These are phyloP conservation scores for Candida parachauliodes DNA, from an alignment of 805 yeast genomes.

Conservation along the genomic window DNA sequence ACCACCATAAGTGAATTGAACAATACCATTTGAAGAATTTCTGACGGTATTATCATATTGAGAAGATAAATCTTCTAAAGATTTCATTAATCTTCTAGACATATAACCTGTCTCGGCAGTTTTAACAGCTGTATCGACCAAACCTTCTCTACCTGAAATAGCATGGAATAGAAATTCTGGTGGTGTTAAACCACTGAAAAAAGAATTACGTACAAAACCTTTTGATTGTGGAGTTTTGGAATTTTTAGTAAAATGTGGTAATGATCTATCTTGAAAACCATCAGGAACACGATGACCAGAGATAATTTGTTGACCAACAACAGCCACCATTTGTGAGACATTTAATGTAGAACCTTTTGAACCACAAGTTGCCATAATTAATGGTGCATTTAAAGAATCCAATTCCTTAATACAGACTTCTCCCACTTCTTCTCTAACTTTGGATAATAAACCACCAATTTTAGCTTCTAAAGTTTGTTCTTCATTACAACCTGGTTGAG, in stretches of 20 bases:
- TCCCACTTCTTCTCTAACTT: slow-evolving; percentile 98
- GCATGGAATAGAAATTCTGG: slow-evolving; percentile 98
- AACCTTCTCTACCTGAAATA: slow-evolving; percentile 98
- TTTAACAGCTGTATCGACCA: slow-evolving; percentile 98
- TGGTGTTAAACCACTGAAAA: slow-evolving; percentile 89
- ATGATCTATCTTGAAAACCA: slow-evolving; percentile 98
- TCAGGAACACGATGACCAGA: slow-evolving; percentile 99
- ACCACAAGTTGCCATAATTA: slow-evolving; percentile 99
- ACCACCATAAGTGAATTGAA: slow-evolving; percentile 97
- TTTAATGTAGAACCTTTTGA: slow-evolving; percentile 97
- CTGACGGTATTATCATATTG: slow-evolving; percentile 93
- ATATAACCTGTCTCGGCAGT: slow-evolving; percentile 99
- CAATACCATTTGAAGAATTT: slow-evolving; percentile 93
- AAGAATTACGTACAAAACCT: slow-evolving; percentile 96
- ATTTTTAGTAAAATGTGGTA: slow-evolving; percentile 94
- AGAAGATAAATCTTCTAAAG: slow-evolving; percentile 91
- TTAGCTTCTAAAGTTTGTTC: slow-evolving; percentile 98
- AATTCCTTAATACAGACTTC: slow-evolving; percentile 93
- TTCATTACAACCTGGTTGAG: slow-evolving; percentile 98
- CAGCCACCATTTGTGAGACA: slow-evolving; percentile 99
- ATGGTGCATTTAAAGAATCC: slow-evolving; percentile 88
- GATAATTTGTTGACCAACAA: slow-evolving; percentile 98
- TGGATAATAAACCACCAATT: slow-evolving; percentile 92
- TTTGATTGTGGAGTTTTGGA: slow-evolving; percentile 97
- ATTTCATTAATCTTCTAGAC: slow-evolving; percentile 97